These are phyloP conservation scores for Phytophthora fragariaefolia DNA, from an alignment of 352 stramenopile genomes.

Conservation along the genomic window DNA sequence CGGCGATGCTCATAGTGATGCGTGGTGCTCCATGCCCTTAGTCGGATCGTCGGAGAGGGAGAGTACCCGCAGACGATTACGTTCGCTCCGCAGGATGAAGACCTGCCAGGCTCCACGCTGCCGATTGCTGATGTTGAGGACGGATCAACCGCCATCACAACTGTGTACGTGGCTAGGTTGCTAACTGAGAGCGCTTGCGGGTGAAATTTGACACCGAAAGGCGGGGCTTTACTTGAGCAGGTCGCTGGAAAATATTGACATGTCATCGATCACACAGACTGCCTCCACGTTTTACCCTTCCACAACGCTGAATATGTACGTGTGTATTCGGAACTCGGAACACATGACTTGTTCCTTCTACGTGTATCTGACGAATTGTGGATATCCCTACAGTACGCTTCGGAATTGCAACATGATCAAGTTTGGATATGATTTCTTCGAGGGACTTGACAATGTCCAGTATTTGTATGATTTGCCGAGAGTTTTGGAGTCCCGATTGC, in stretches of 20 bases:
- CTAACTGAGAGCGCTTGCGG: not conserved
- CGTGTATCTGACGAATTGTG: too few relatives aligned
- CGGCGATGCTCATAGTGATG: not conserved
- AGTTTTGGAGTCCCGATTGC: too few relatives aligned
- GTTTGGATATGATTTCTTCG: slow-evolving; percentile 45
- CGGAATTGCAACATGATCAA: slow-evolving; percentile 54
- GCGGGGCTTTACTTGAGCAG: slow-evolving; percentile 8
- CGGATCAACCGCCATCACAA: slow-evolving; percentile 27
- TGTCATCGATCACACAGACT: slow-evolving; percentile 38
- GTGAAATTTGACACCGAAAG: not conserved
- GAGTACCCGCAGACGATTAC: slow-evolving; percentile 32
- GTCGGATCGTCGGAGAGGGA: slow-evolving; percentile 31
- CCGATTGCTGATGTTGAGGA: slow-evolving; percentile 23
- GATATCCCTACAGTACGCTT: slow-evolving; percentile 33
- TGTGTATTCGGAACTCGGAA: too few relatives aligned
- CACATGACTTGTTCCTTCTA: too few relatives aligned
- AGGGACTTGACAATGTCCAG: slow-evolving; percentile 24
- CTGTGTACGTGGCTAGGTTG: slow-evolving; percentile 23
- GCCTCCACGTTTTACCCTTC: slow-evolving; percentile 36
- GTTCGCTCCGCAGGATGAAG: slow-evolving; percentile 38
- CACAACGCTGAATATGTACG: slow-evolving; percentile 39
- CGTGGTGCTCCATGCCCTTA: not conserved
- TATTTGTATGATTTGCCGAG: slow-evolving; percentile 38
- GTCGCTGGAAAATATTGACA: slow-evolving; percentile 40
- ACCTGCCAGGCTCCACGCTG: slow-evolving; percentile 32